Percentiles rank a stretch among this genome's conserved stretches.
phyloP scores from a whole-genome alignment of 2,329 filamentous ascomycete genomes.

The Lasiodiplodia sp. region DNA sequence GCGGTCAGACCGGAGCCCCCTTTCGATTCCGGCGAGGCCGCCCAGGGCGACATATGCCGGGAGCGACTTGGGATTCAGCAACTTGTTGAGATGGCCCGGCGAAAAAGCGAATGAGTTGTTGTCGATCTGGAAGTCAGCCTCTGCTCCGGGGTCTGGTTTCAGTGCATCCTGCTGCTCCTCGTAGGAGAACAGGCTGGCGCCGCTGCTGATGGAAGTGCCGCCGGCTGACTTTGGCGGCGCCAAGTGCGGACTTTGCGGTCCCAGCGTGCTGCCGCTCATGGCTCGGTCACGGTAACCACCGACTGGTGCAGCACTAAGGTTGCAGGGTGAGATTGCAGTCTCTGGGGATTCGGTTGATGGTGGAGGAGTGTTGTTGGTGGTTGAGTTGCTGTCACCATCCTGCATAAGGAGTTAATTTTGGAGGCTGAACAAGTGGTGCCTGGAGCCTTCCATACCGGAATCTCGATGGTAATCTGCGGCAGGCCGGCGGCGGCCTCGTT shows the following conservation, averaged over 20 bases:
- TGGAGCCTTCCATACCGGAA: background rate
- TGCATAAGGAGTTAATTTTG: background rate
- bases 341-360: background rate
- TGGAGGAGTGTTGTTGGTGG: background rate
- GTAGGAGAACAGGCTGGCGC: constrained; percentile 30
- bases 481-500: background rate
- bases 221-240: constrained; percentile 23
- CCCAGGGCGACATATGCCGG: constrained; percentile 78
- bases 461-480: constrained; percentile 24
- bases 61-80: constrained; percentile 81
- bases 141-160: constrained; percentile 76
- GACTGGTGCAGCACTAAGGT: background rate
- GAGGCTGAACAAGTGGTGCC: background rate
- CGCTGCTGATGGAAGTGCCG: constrained; percentile 24
- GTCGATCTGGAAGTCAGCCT: constrained; percentile 75
- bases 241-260: constrained; percentile 13
- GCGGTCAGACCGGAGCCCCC: constrained; percentile 72
- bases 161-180: constrained; percentile 67
- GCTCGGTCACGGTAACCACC: constrained; percentile 18
- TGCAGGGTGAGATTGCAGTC: constrained; percentile 1
- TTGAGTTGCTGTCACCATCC: constrained; percentile 8
- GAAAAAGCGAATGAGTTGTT: constrained; percentile 83
- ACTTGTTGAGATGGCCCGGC: constrained; percentile 80
- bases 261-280: constrained; percentile 30
- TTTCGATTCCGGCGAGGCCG: constrained; percentile 75